These are phyloP conservation scores for Starmera stellimalicola DNA, from an alignment of 1,139 yeast genomes.

Conservation along the genomic window DNA sequence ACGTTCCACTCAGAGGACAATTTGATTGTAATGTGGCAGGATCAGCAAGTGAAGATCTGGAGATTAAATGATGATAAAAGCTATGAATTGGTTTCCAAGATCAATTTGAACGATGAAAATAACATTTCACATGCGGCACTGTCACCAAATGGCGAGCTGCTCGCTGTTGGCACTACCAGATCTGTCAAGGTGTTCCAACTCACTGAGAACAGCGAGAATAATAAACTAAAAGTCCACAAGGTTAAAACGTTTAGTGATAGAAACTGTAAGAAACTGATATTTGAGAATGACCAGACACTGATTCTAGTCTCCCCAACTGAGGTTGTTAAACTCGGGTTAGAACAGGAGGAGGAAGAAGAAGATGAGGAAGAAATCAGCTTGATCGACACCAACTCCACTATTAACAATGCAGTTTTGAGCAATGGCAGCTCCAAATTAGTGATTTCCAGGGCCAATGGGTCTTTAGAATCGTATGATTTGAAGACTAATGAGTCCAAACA, in stretches of 20 bases:
- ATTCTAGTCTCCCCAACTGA: conserved; percentile 60
- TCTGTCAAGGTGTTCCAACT: conserved; percentile 64
- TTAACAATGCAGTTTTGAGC: conserved; percentile 43
- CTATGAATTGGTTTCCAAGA: conserved; percentile 51
- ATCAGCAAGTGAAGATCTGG: conserved; percentile 80
- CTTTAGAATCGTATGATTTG: conserved; percentile 45
- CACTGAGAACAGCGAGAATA: conserved; percentile 22
- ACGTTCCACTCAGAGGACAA: conserved; percentile 38
- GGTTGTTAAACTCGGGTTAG: conserved; percentile 39
- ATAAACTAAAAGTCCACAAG: conserved; percentile 42
- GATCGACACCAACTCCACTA: conserved; percentile 26
- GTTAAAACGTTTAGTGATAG: conserved; percentile 34
- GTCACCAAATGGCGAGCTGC: conserved; percentile 52
- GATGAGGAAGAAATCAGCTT: conserved; percentile 22
- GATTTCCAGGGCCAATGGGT: conserved; percentile 55
- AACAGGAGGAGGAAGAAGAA: conserved; percentile 33
- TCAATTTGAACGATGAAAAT: conserved; percentile 68
- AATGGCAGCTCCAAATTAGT: conserved; percentile 37
- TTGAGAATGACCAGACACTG: conserved; percentile 35
- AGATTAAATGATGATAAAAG: conserved; percentile 28
- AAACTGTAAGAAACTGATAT: conserved; percentile 51
- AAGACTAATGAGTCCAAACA: conserved; percentile 16
- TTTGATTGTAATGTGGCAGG: conserved; percentile 69
- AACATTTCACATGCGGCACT: conserved; percentile 66
- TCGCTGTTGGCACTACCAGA: conserved; percentile 65